Base-by-base conservation (phyloP, 1,284 basidiomycete genomes). In the Microbotryomycetes sp. region DNA sequence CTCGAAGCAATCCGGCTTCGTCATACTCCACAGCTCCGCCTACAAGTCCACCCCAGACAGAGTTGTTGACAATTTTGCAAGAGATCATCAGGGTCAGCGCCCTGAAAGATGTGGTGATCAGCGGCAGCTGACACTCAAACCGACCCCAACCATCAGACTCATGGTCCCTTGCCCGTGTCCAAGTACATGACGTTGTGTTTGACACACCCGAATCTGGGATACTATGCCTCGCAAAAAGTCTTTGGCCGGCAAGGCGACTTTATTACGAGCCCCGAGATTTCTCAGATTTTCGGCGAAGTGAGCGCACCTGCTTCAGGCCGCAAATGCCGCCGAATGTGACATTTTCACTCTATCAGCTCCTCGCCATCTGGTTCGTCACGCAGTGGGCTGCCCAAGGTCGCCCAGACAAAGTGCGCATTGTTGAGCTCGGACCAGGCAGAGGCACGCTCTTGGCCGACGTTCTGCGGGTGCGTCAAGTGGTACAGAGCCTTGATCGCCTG, bases 261-360 rank as follows among this genome's bases (percentile, higher is more conserved):
- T 72, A 87, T 91, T 45, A 99, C 96, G 1, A 91, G 88, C 66
- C 96, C 96, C 2, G 96, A 99, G 74, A 97, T 99, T 57, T 89
- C 85, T 69, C 93, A 97, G 75, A 84, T 91, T 0, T 98, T 98
- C 75, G 96, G 96, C 65, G 94, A 99, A 84, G 91, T 92, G 72
- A 62, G 81, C 73, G 35, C 57, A 45, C 53, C 47, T 41, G 53
- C 9, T 79, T 76, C 80, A 80, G 69, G 73, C 66, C 67, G 52
- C 13, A 4, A 18, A 16, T 35, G 30, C 77, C 27, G 7, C 1
- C 5, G 7, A 5, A 3, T 18, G 45, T 59, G 57, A 59, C 45
- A 2, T 16, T 29, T 7, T 28, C 1, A n/a, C 11, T 5, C 11
- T 16, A n/a, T n/a, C 56, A 93, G 91, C 81, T 94, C 15, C 76